Evolutionary conservation across 768 basidiomycete species (phyloP).

Genomic region (Hericium erinaceus): DNA sequence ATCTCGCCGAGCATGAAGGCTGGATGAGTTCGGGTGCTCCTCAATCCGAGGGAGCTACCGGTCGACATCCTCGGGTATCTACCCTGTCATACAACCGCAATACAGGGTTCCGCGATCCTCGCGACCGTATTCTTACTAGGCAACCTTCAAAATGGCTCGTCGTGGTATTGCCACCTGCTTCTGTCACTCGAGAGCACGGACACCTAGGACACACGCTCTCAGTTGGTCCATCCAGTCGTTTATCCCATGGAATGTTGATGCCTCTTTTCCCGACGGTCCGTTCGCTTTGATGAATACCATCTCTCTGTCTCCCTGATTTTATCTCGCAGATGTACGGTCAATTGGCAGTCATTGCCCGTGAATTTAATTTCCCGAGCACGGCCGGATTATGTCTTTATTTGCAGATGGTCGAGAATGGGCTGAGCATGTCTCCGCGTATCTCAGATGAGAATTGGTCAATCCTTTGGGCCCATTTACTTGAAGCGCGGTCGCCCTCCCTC

Average conservation of each 20-base stretch:
- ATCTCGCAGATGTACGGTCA: slow-evolving; percentile 60
- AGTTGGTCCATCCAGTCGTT: slow-evolving; percentile 47
- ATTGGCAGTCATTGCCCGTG: slow-evolving; percentile 67
- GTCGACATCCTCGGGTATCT: slow-evolving; percentile 29
- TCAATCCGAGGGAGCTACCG: slow-evolving; percentile 22
- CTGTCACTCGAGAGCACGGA: slow-evolving; percentile 49
- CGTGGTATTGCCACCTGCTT: slow-evolving; percentile 55
- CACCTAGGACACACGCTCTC: slow-evolving; percentile 49
- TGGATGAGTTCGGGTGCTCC: slow-evolving; percentile 12
- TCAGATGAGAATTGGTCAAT: slow-evolving; percentile 72
- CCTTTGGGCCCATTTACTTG: slow-evolving; percentile 57
- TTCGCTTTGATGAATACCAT: slow-evolving; percentile 1
- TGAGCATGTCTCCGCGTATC: slow-evolving; percentile 56
- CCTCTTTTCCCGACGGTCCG: slow-evolving; percentile 66
- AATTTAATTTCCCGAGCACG: slow-evolving; percentile 74
- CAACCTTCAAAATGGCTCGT: slow-evolving; percentile 41
- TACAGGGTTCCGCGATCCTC: slow-evolving; percentile 31
- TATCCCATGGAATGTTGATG: slow-evolving; percentile 64
- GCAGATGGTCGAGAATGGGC: slow-evolving; percentile 48
- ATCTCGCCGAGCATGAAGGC: no score
- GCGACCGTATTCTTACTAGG: slow-evolving; percentile 31
- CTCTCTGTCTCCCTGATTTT: slow-evolving; percentile 2
- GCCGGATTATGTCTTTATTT: slow-evolving; percentile 74
- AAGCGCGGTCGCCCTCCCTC: slow-evolving; percentile 27
- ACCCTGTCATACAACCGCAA: slow-evolving; percentile 44